phyloP scores from a whole-genome alignment of 495 filamentous ascomycete species.

The Daldinia loculata region DNA sequence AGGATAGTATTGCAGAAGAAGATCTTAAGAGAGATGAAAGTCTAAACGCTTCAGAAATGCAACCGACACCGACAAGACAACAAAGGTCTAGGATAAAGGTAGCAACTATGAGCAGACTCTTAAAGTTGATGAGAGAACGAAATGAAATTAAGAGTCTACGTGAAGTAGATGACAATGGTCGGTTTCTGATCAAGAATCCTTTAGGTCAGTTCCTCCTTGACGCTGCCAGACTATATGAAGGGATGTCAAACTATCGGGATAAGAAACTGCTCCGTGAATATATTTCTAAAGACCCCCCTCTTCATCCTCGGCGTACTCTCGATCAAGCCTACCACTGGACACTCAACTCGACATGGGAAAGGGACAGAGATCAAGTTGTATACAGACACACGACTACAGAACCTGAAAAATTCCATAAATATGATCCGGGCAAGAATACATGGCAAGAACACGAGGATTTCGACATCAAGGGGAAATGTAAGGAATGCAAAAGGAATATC shows the following conservation, averaged over 20 bases:
- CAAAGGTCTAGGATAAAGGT: no score
- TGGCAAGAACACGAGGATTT: constrained; percentile 34
- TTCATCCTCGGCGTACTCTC: constrained; percentile 74
- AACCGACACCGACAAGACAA: no score
- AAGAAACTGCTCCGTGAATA: constrained; percentile 68
- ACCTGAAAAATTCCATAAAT: constrained; percentile 41
- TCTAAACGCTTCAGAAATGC: no score
- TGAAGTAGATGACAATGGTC: constrained; percentile 34
- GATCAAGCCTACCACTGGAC: constrained; percentile 75
- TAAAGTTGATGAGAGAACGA: constrained; percentile 7
- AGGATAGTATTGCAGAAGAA: constrained; percentile 11
- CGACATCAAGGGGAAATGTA: constrained; percentile 24
- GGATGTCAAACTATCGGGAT: constrained; percentile 57
- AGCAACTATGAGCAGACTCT: constrained; percentile 22
- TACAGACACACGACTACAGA: constrained; percentile 58
- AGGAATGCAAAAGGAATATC: constrained; percentile 48
- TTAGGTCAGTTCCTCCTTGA: constrained; percentile 50
- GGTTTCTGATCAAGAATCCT: constrained; percentile 44
- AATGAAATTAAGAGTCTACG: constrained; percentile 1
- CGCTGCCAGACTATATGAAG: constrained; percentile 51
- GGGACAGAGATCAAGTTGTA: constrained; percentile 75
- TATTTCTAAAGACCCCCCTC: constrained; percentile 61
- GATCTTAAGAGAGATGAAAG: no score
- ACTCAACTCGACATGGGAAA: constrained; percentile 64
- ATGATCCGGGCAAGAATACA: background rate